phyloP scores from a whole-genome alignment of 352 stramenopile species.

The Globisporangium orthogonon region DNA sequence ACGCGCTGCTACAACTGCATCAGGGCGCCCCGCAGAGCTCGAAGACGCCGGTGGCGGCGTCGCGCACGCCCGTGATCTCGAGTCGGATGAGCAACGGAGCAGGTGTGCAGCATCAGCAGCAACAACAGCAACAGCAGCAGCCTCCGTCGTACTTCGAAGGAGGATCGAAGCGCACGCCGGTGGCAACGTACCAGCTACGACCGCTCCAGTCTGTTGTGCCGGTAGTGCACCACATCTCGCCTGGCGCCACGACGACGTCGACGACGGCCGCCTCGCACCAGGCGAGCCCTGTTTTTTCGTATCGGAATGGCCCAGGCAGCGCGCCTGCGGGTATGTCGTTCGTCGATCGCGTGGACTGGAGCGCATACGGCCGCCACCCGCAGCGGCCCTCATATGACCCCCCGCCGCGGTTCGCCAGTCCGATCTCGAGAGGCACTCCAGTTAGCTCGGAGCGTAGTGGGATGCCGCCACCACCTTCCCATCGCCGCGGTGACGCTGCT shows the following conservation, averaged over 20 bases:
- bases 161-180: slow-evolving; percentile 11
- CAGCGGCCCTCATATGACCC: slow-evolving; percentile 11
- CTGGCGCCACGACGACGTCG: slow-evolving; percentile 7
- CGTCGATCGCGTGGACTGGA: slow-evolving; percentile 26
- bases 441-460: slow-evolving; percentile 1
- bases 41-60: neutral
- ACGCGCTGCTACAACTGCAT: slow-evolving; percentile 10
- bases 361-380: slow-evolving; percentile 14
- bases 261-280: slow-evolving; percentile 5
- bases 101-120: neutral
- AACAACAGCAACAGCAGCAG: slow-evolving; percentile 1
- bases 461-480: slow-evolving; percentile 1
- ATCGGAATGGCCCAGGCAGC: slow-evolving; percentile 11
- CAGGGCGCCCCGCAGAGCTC: neutral
- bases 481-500: neutral
- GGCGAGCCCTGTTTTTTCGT: slow-evolving; percentile 14
- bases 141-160: slow-evolving; percentile 1
- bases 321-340: slow-evolving; percentile 14
- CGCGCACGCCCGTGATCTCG: neutral
- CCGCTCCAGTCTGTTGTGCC: slow-evolving; percentile 32
- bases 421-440: slow-evolving; percentile 1
- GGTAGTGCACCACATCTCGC: slow-evolving; percentile 7
- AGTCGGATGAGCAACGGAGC: slow-evolving; percentile 1
- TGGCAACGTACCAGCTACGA: slow-evolving; percentile 34
- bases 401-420: slow-evolving; percentile 10